Conservation (phyloP, 192 early-diverging fungal species). For the Mortierella hygrophila region DNA sequence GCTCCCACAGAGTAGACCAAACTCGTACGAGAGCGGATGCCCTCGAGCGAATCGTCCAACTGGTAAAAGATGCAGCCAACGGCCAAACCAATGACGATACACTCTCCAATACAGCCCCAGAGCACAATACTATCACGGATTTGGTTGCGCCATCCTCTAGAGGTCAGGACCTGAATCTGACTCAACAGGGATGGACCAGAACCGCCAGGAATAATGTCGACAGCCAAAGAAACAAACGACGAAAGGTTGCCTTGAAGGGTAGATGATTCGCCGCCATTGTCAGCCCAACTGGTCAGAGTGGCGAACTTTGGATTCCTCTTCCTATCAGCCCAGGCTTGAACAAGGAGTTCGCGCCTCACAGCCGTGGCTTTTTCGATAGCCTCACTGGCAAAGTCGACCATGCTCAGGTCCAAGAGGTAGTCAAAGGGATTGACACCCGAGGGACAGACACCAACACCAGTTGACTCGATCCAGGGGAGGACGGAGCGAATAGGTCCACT, state of each 20-base stretch:
- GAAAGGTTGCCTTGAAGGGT: not conserved
- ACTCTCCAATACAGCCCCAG: constrained; percentile 49
- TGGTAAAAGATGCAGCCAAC: constrained; percentile 43
- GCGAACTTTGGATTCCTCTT: not conserved
- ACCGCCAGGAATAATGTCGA: constrained; percentile 42
- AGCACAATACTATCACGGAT: constrained; percentile 43
- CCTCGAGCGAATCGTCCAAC: constrained; percentile 20
- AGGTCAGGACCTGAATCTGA: constrained; percentile 38
- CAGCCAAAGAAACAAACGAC: constrained; percentile 31
- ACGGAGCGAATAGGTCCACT: constrained; percentile 50
- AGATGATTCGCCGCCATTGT: constrained; percentile 21
- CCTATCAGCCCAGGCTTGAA: constrained; percentile 39
- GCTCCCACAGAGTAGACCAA: constrained; percentile 47
- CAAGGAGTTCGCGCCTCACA: constrained; percentile 32
- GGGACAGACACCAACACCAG: constrained; percentile 40
- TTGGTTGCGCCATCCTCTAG: constrained; percentile 46
- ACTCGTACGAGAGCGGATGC: constrained; percentile 43
- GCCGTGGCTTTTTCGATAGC: constrained; percentile 50
- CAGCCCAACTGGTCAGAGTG: constrained; percentile 11
- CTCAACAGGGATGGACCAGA: constrained; percentile 39
- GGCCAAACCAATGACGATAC: constrained; percentile 37
- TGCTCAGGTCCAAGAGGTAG: constrained; percentile 48
- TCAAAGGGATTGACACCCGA: constrained; percentile 47
- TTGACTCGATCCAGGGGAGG: constrained; percentile 43
- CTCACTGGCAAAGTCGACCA: constrained; percentile 53